Evolutionary conservation across 208 protist genomes (phyloP).

Genomic region (Trypanosoma cruzi): DNA sequence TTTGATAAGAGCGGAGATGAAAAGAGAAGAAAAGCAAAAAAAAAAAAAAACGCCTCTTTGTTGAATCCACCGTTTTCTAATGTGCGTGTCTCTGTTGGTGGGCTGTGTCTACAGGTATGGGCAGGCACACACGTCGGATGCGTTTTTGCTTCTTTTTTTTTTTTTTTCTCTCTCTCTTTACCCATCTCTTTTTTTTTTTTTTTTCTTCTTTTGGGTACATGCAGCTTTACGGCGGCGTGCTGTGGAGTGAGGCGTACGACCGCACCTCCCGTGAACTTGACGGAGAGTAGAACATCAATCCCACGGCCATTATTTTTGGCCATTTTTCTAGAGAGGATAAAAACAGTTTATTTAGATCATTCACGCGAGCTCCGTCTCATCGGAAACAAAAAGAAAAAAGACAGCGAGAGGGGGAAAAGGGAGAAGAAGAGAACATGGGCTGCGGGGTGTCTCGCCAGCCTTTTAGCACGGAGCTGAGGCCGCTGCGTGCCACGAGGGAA

Average conservation of each 20-base stretch:
- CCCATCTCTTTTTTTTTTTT: background rate
- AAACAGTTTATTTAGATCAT: no score
- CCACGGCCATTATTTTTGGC: background rate
- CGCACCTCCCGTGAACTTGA: background rate
- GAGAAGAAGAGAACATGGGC: constrained; percentile 2
- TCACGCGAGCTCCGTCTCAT: background rate
- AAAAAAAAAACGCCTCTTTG: background rate
- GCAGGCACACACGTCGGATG: background rate
- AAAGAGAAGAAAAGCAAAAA: no score
- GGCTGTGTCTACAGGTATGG: background rate
- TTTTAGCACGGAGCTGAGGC: background rate
- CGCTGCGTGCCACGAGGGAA: background rate
- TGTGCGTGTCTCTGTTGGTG: background rate
- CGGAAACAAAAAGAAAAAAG: constrained; percentile 13
- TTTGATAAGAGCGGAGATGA: background rate
- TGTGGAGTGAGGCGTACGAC: background rate
- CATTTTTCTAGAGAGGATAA: background rate
- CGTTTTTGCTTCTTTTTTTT: background rate
- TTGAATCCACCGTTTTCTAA: background rate
- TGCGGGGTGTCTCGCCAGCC: constrained; percentile 10
- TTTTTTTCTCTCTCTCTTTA: no score
- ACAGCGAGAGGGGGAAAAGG: background rate
- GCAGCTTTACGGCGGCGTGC: background rate
- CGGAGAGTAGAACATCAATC: background rate
- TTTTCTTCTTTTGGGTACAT: background rate